These are phyloP conservation scores for Schwanniomyces sp. DNA, from an alignment of 805 yeast species.

Conservation along the genomic window DNA sequence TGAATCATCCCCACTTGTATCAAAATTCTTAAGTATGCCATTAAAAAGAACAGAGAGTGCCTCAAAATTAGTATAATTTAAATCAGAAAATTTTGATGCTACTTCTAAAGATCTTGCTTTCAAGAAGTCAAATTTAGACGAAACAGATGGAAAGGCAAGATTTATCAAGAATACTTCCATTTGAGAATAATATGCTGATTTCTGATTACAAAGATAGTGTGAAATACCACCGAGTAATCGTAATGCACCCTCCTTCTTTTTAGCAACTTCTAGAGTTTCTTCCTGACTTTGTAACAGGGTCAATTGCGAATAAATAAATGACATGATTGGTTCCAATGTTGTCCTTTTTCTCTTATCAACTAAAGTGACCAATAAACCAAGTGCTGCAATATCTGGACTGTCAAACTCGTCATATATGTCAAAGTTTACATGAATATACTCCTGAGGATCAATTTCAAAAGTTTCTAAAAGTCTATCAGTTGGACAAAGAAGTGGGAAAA, in stretches of 20 bases:
- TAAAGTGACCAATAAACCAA: conserved; percentile 68
- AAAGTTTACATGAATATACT: conserved; percentile 73
- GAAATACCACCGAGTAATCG: conserved; percentile 76
- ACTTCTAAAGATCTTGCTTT: conserved; percentile 74
- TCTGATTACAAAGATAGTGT: conserved; percentile 51
- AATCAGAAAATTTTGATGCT: conserved; percentile 61
- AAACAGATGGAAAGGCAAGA: conserved; percentile 71
- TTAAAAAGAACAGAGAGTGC: conserved; percentile 27
- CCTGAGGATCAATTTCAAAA: conserved; percentile 86
- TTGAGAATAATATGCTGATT: conserved; percentile 58
- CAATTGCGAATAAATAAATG: conserved; percentile 57
- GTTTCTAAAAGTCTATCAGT: conserved; percentile 64
- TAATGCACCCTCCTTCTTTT: conserved; percentile 75
- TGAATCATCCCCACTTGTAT: conserved; percentile 12
- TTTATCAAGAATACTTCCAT: conserved; percentile 67
- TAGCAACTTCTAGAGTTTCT: conserved; percentile 49
- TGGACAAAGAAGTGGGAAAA: conserved; percentile 76
- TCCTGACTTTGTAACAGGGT: conserved; percentile 18
- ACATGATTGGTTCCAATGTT: conserved; percentile 59
- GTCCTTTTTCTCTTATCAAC: conserved; percentile 64
- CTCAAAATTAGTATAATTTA: conserved; percentile 44
- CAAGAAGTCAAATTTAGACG: conserved; percentile 61
- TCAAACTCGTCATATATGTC: conserved; percentile 52
- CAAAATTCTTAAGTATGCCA: conserved; percentile 33
- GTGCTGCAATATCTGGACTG: conserved; percentile 79